Conservation (phyloP, 768 basidiomycete species). For the Pleurotus sapidus region DNA sequence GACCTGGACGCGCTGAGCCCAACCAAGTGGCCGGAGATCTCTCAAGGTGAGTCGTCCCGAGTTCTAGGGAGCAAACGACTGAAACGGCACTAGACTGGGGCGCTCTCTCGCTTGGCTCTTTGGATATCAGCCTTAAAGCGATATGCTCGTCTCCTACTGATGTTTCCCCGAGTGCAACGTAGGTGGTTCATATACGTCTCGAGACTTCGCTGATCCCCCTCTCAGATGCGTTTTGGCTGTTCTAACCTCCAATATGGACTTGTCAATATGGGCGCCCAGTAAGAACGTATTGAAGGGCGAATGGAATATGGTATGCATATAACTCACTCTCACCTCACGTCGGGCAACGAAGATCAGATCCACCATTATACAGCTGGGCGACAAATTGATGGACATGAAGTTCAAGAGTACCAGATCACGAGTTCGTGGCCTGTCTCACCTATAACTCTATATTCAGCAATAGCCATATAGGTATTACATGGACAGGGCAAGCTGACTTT, state of each 20-base stretch:
- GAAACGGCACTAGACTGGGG: slow-evolving; percentile 54
- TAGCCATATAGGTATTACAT: slow-evolving; percentile 52
- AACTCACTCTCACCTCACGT: slow-evolving; percentile 13
- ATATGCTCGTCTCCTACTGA: slow-evolving; percentile 69
- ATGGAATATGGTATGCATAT: slow-evolving; percentile 56
- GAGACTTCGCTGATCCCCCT: neutral
- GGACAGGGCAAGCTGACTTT: slow-evolving; percentile 66
- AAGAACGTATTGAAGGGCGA: slow-evolving; percentile 73
- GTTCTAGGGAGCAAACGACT: neutral
- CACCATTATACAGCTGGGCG: neutral
- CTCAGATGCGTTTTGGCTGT: slow-evolving; percentile 64
- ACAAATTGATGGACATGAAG: neutral
- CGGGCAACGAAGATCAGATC: slow-evolving; percentile 15
- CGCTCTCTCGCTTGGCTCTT: slow-evolving; percentile 63
- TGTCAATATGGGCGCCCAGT: slow-evolving; percentile 61
- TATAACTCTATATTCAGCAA: too few species aligned
- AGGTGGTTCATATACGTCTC: slow-evolving; percentile 13
- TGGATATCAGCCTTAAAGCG: slow-evolving; percentile 60
- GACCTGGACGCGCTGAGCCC: slow-evolving; percentile 47
- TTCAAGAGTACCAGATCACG: slow-evolving; percentile 45
- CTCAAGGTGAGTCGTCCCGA: slow-evolving; percentile 34
- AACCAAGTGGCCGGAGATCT: slow-evolving; percentile 46
- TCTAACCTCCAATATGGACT: slow-evolving; percentile 73
- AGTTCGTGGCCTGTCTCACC: slow-evolving; percentile 31
- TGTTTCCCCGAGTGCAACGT: slow-evolving; percentile 61